phyloP scores from a whole-genome alignment of 108 stramenopile species.

The Asterionellopsis glacialis region DNA sequence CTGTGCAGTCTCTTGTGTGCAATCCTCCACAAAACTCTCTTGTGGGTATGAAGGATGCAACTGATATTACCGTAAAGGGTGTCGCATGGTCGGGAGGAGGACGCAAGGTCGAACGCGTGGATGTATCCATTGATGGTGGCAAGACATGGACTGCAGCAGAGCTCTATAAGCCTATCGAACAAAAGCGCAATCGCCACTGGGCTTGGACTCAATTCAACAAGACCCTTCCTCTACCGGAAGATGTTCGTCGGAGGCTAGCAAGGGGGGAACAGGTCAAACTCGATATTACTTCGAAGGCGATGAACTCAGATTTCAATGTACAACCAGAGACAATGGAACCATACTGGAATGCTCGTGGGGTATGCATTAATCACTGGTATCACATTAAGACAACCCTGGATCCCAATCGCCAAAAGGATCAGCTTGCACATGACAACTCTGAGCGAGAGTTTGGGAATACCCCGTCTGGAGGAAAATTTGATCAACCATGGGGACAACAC shows the following conservation, averaged over 20 bases:
- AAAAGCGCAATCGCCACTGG: constrained; percentile 28
- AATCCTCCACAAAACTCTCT: constrained; percentile 32
- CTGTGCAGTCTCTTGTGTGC: constrained; percentile 54
- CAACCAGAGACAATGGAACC: constrained; percentile 70
- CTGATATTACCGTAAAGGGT: constrained; percentile 51
- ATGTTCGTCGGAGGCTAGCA: constrained; percentile 17
- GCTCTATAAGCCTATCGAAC: constrained; percentile 30
- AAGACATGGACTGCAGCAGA: constrained; percentile 63
- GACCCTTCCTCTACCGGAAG: constrained; percentile 27
- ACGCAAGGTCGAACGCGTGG: constrained; percentile 71
- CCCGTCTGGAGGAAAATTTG: constrained; percentile 26
- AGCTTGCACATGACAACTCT: constrained; percentile 2
- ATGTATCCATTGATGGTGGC: constrained; percentile 83
- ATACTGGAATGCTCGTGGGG: constrained; percentile 80
- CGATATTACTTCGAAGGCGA: constrained; percentile 63
- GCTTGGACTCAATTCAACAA: constrained; percentile 39
- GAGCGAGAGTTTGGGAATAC: constrained; percentile 25
- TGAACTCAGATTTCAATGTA: constrained; percentile 62
- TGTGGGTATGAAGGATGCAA: constrained; percentile 22
- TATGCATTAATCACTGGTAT: constrained; percentile 78
- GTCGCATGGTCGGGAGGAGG: constrained; percentile 79
- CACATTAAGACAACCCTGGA: constrained; percentile 23
- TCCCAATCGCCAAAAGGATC: constrained; percentile 21
- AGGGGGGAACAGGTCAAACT: constrained; percentile 22
- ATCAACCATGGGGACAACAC: constrained; percentile 18